These are phyloP conservation scores for Mycena leptocephala DNA, from an alignment of 768 basidiomycete genomes.

Conservation along the genomic window DNA sequence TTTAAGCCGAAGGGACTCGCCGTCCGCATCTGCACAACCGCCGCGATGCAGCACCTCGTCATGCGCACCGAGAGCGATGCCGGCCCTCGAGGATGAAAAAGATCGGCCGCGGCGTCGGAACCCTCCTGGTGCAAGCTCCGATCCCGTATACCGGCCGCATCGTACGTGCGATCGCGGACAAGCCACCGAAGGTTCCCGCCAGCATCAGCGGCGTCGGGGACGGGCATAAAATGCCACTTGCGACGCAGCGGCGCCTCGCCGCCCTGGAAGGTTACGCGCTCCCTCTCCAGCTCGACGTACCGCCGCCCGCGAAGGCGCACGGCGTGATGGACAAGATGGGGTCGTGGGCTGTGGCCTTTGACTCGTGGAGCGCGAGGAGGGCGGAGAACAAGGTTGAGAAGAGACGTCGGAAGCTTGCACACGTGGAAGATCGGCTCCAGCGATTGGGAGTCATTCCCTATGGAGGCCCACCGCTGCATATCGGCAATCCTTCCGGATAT, in stretches of 20 bases:
- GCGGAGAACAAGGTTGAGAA: too few relatives aligned
- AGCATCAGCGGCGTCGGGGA: slow-evolving; percentile 11
- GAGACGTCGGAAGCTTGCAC: slow-evolving; percentile 28
- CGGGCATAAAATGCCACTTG: too few relatives aligned
- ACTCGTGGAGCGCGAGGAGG: slow-evolving; percentile 19
- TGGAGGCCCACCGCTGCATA: too few relatives aligned
- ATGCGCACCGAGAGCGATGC: slow-evolving; percentile 11
- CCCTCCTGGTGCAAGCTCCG: slow-evolving; percentile 16
- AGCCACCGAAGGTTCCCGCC: slow-evolving; percentile 5
- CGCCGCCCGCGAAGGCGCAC: slow-evolving; percentile 37
- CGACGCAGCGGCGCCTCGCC: too few relatives aligned
- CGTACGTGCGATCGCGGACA: slow-evolving; percentile 33
- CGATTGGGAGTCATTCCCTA: too few relatives aligned
- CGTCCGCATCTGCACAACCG: slow-evolving; percentile 42
- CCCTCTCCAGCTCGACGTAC: slow-evolving; percentile 33
- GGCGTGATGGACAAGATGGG: slow-evolving; percentile 37
- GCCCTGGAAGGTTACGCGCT: too few relatives aligned
- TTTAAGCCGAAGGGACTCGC: too few relatives aligned
- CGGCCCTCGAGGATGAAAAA: slow-evolving; percentile 26
- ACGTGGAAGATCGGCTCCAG: not conserved
- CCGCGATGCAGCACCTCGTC: slow-evolving; percentile 39
- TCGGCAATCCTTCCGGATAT: too few relatives aligned
- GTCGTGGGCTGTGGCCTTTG: slow-evolving; percentile 34
- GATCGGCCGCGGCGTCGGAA: slow-evolving; percentile 33
- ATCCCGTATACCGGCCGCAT: slow-evolving; percentile 26